Conservation (phyloP, 2,329 filamentous ascomycete genomes). For the Sporothrix pallida region DNA sequence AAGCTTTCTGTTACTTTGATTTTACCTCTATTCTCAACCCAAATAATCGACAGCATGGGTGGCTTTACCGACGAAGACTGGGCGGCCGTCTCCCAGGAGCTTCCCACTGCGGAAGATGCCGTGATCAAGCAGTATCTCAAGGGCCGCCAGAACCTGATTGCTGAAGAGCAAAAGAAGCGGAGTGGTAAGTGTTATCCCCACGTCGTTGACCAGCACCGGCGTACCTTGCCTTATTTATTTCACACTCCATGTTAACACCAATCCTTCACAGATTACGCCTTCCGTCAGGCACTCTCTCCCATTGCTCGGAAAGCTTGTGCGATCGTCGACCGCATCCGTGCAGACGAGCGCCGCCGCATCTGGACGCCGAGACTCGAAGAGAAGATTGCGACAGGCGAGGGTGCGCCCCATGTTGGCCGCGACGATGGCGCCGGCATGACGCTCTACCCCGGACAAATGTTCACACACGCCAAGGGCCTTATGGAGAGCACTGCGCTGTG, state of each 20-base stretch:
- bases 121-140: constrained; percentile 83
- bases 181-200: constrained; percentile 65
- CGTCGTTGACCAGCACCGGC: constrained; percentile 33
- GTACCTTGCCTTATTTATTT: background rate
- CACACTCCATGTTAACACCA: background rate
- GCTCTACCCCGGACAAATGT: constrained; percentile 91
- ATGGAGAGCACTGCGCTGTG: constrained; percentile 87
- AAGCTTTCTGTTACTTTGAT: background rate
- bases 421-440: constrained; percentile 33
- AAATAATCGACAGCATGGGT: constrained; percentile 26
- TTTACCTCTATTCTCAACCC: too few relatives aligned
- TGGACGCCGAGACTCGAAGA: constrained; percentile 80
- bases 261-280: constrained; percentile 63
- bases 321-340: constrained; percentile 80
- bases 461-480: constrained; percentile 79
- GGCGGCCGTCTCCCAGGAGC: constrained; percentile 61
- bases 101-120: constrained; percentile 67
- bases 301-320: constrained; percentile 77
- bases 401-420: constrained; percentile 51
- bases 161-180: constrained; percentile 79
- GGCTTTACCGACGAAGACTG: constrained; percentile 59
- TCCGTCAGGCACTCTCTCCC: constrained; percentile 76
- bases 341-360: constrained; percentile 73
- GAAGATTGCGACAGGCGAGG: constrained; percentile 64
- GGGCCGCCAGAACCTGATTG: constrained; percentile 76